Conservation (phyloP, 164 flowering plant genomes). For the Umbilicus rupestris region DNA sequence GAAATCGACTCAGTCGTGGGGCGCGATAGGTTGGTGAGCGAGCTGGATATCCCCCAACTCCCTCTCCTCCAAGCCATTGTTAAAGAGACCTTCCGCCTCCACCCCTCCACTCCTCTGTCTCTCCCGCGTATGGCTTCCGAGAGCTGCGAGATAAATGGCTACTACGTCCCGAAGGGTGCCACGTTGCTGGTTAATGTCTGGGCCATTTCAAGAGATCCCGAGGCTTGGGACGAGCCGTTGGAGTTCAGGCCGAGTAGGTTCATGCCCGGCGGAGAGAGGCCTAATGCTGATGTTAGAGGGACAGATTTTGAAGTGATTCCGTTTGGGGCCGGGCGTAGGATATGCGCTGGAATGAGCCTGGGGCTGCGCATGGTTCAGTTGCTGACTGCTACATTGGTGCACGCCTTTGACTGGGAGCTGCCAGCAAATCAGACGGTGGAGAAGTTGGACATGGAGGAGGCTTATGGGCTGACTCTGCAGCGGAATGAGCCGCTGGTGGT, state of each 20-base stretch:
- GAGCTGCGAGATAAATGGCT: conserved; percentile 59
- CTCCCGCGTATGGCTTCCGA: conserved; percentile 57
- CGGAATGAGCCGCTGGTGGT: conserved; percentile 53
- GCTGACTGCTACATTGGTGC: conserved; percentile 51
- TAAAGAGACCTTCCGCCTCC: conserved; percentile 76
- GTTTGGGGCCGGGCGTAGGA: conserved; percentile 82
- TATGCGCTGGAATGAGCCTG: conserved; percentile 68
- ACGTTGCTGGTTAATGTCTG: conserved; percentile 64
- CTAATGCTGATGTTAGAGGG: conserved; percentile 54
- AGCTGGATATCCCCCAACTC: conserved; percentile 43
- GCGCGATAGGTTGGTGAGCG: conserved; percentile 40
- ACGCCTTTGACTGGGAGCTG: conserved; percentile 56
- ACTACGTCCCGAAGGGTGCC: conserved; percentile 49
- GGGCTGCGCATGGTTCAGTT: conserved; percentile 68
- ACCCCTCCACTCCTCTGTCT: conserved; percentile 83
- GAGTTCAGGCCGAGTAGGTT: conserved; percentile 66
- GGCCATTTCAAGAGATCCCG: conserved; percentile 78
- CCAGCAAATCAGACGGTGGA: conserved; percentile 33
- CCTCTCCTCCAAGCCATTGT: conserved; percentile 55
- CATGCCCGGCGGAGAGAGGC: conserved; percentile 48
- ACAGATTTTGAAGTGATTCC: conserved; percentile 72
- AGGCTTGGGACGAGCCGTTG: conserved; percentile 50
- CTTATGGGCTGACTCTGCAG: conserved; percentile 68
- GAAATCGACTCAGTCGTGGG: conserved; percentile 72
- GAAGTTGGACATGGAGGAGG: conserved; percentile 74